Evolutionary conservation across 2,329 filamentous ascomycete genomes (phyloP), one percentile per base, ranked within the genome.

Genomic region (Aquanectria penicillioides): DNA sequence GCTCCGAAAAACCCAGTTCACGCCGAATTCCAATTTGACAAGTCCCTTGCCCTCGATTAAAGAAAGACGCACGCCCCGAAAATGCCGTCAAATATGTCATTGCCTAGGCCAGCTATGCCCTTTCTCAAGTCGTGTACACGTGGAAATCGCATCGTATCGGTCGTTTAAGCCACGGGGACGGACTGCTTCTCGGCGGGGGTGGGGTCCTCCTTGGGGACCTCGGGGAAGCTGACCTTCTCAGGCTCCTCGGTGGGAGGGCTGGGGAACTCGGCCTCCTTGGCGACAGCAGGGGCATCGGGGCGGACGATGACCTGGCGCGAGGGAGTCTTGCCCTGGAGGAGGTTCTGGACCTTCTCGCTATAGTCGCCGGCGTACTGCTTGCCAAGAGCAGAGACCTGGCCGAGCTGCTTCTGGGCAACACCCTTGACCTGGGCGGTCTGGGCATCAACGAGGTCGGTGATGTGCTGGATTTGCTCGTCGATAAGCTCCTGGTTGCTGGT

Each of bases 361-460:
- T 90, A 89, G 71, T 90, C 87, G 34, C 85, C 86, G 69, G 88
- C 82, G 70, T 89, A 89, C 73, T 88, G 83, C 82, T 89, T 90
- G 70, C 87, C 86, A 34, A 87, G 77, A 69, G 85, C 80, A 46
- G 87, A 84, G 63, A 87, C 85, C 67, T 87, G 83, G 48, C 83
- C 80, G 43, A 88, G 87, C 72, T 89, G 87, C 78, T 89, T 86
- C 74, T 81, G 83, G 34, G 87, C 87, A 56, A 88, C 79, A 55
- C 79, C 77, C 69, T 85, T 84, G 48, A 89, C 80, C 78, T 89
- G 86, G 62, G 81, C 77, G 47, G 88, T 87, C 79, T 90, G 88
- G 62, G 83, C 79, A 73, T 83, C 84, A 71, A 89, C 78, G 33
- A 88, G 71, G 26, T 87, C 80, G 36, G 82, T 81, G 51, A 81